These are phyloP conservation scores for Populus simonii DNA, from an alignment of 345 rosid species.

Conservation along the genomic window DNA sequence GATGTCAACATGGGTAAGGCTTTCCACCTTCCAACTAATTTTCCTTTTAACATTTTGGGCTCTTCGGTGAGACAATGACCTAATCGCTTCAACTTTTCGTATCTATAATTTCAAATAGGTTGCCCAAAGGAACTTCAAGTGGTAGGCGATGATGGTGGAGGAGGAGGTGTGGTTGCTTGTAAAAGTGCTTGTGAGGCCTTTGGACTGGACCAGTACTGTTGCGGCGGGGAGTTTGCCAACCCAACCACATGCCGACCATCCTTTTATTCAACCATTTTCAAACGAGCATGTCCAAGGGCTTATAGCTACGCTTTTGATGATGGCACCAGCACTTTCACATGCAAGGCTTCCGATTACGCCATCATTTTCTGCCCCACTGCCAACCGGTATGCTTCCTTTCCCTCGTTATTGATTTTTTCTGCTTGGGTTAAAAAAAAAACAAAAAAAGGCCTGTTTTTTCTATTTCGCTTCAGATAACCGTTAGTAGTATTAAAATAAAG, in stretches of 20 bases:
- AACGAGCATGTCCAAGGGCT: conserved; percentile 84
- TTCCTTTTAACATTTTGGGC: not conserved
- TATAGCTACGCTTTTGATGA: conserved; percentile 84
- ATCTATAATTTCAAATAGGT: conserved; percentile 28
- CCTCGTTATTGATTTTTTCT: not conserved
- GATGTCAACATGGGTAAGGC: conserved; percentile 61
- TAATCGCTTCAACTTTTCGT: not conserved
- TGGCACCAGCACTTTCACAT: conserved; percentile 78
- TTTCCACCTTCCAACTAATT: not conserved
- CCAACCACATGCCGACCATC: conserved; percentile 73
- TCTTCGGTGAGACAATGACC: not conserved
- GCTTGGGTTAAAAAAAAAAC: not conserved
- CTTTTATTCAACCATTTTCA: conserved; percentile 67
- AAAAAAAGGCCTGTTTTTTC: not conserved
- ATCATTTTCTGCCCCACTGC: conserved; percentile 69
- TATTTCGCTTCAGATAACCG: not conserved
- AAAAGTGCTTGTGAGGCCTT: conserved; percentile 90
- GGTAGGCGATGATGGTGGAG: conserved; percentile 40
- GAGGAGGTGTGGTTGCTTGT: conserved; percentile 58
- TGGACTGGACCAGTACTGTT: conserved; percentile 79
- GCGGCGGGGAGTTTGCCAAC: conserved; percentile 87
- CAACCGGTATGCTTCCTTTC: conserved; percentile 28
- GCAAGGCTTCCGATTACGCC: conserved; percentile 74
- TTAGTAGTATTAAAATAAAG: not conserved
- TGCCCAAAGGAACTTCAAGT: conserved; percentile 96